Percentiles rank a stretch among this genome's conserved stretches.
These are phyloP conservation scores for Candida dajiaensis DNA, from an alignment of 805 yeast genomes.

Conservation along the genomic window DNA sequence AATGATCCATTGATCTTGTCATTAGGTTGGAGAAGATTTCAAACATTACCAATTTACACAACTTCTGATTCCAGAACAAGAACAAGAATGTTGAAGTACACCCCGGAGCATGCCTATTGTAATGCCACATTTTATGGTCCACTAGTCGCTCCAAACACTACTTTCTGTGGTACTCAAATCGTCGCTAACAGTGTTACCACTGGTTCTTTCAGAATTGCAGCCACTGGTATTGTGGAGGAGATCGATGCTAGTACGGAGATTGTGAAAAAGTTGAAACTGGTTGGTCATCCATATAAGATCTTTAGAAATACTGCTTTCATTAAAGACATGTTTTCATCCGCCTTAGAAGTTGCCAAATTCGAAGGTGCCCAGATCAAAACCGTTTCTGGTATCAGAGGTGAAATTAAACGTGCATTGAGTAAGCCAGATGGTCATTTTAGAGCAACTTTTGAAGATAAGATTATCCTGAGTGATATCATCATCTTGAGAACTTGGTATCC, in stretches of 20 bases:
- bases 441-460: constrained; percentile 95
- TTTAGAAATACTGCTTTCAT: constrained; percentile 96
- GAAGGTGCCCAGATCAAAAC: constrained; percentile 98
- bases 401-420: constrained; percentile 88
- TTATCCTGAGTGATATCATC: constrained; percentile 83
- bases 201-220: constrained; percentile 89
- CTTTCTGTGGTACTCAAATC: constrained; percentile 91
- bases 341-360: constrained; percentile 93
- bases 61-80: constrained; percentile 97
- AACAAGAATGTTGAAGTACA: constrained; percentile 95
- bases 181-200: constrained; percentile 81
- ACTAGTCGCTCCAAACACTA: constrained; percentile 92
- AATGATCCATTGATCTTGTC: constrained; percentile 94
- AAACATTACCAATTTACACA: constrained; percentile 91
- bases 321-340: constrained; percentile 90
- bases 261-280: constrained; percentile 91
- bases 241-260: constrained; percentile 85
- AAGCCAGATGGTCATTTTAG: constrained; percentile 94
- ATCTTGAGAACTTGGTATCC: constrained; percentile 97
- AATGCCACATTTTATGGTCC: constrained; percentile 97
- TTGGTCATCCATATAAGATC: constrained; percentile 90
- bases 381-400: constrained; percentile 96
- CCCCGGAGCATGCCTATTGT: constrained; percentile 97
- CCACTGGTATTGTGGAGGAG: constrained; percentile 94
- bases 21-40: constrained; percentile 98